These are phyloP conservation scores for Penicillium sp. DNA, from an alignment of 2,329 filamentous ascomycete genomes.

Conservation along the genomic window DNA sequence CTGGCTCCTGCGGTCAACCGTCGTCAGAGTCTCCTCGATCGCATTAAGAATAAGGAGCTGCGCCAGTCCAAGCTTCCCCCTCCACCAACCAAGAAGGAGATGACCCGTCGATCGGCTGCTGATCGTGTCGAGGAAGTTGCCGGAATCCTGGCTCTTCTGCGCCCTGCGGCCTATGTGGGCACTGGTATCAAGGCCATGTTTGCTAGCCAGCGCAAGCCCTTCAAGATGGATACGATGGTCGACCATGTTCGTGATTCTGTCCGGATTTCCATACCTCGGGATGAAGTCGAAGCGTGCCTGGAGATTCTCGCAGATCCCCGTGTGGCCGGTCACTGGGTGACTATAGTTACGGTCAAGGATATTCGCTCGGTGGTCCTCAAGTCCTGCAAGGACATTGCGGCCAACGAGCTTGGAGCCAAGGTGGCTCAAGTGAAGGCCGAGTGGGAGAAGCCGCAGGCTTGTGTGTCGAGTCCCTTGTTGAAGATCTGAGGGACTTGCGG, in stretches of 20 bases:
- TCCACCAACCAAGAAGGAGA: constrained; percentile 59
- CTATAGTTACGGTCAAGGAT: constrained; percentile 53
- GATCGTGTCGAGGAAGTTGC: constrained; percentile 72
- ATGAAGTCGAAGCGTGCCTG: constrained; percentile 56
- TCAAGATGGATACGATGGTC: constrained; percentile 67
- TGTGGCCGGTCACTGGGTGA: constrained; percentile 58
- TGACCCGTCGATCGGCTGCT: constrained; percentile 68
- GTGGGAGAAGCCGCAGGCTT: constrained; percentile 30
- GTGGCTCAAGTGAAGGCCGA: constrained; percentile 39
- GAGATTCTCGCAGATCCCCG: constrained; percentile 55
- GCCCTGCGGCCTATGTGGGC: constrained; percentile 43
- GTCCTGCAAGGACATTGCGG: constrained; percentile 45
- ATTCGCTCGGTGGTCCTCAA: constrained; percentile 55
- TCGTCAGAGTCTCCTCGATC: constrained; percentile 72
- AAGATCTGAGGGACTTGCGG: constrained; percentile 20
- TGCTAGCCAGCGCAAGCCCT: constrained; percentile 63
- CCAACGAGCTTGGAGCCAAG: constrained; percentile 44
- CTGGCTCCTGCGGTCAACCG: constrained; percentile 41
- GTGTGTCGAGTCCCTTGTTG: constrained; percentile 20
- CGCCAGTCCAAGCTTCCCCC: constrained; percentile 54
- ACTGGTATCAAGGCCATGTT: constrained; percentile 39
- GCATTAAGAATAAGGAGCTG: constrained; percentile 72
- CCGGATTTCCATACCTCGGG: constrained; percentile 54
- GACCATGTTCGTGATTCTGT: constrained; percentile 73
- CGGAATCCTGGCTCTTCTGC: constrained; percentile 69